A percentile compares a stretch with the other conserved stretches of the same genome.
Conservation (phyloP, 345 rosid genomes). For the Arabis hirsuta region DNA sequence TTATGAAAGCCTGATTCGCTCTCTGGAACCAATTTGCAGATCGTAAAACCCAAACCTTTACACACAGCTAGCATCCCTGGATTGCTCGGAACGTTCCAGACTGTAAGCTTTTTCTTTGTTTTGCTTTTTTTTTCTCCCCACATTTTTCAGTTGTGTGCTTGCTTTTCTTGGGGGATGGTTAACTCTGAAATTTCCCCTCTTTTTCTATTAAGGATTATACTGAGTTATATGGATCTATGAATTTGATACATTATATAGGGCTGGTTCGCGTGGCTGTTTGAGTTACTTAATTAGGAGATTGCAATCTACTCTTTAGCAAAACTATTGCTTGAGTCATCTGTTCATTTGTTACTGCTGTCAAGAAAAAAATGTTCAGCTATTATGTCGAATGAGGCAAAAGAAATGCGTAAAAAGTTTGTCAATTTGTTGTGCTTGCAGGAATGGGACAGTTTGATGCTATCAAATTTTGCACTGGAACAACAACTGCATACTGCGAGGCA, state of each 20-base stretch:
- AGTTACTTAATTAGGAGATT: constrained; percentile 1
- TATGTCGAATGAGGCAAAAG: not conserved
- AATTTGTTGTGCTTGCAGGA: constrained; percentile 56
- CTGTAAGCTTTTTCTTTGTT: constrained; percentile 51
- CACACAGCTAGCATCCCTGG: constrained; percentile 97
- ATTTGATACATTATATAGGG: constrained; percentile 4
- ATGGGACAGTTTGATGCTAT: constrained; percentile 95
- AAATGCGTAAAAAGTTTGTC: constrained; percentile 24
- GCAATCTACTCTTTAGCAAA: constrained; percentile 8
- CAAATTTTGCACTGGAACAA: constrained; percentile 95
- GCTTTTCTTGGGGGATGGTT: constrained; percentile 9
- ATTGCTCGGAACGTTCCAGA: constrained; percentile 90
- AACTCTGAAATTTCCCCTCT: not conserved
- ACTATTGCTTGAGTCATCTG: not conserved
- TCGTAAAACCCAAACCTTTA: constrained; percentile 82
- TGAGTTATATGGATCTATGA: not conserved
- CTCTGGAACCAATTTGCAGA: constrained; percentile 50
- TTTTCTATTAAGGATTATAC: not conserved
- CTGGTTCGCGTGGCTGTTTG: constrained; percentile 4
- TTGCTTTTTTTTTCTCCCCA: not conserved
- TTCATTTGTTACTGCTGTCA: not conserved
- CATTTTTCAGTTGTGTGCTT: not conserved
- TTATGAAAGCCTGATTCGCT: constrained; percentile 7
- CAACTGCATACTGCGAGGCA: constrained; percentile 95
- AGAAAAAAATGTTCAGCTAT: not conserved